Evolutionary conservation across 139 green algal species (phyloP), one percentile per base, ranked within the genome.

Genomic region (Coelastrella sp.): DNA sequence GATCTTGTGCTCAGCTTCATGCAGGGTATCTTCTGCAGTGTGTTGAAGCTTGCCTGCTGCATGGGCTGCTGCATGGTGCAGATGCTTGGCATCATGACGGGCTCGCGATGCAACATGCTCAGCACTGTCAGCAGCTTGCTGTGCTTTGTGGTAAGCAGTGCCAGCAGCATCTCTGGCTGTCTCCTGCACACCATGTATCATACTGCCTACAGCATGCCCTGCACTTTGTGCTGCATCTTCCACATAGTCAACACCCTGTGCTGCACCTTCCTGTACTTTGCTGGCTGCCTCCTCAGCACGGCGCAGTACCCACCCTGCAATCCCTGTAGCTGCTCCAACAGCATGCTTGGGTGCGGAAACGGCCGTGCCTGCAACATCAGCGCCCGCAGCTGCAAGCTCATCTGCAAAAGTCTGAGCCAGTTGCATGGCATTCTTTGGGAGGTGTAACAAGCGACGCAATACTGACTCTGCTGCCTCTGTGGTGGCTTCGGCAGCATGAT

Each of bases 251-350:
- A n/a, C 15, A 11, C 13, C 34, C 34, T 50, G 4, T 50, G 66
- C 66, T 74, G 66, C 66, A 74, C 11, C 66, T 11, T 57, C n/a
- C n/a, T n/a, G n/a, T n/a, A n/a, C 67, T 35, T 23, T 67, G 59
- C 59, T 67, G 59, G 64, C 64, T 50, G 64, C 64, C 30, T 74
- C 38, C 6, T 38, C 69, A 41, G n/a, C 69, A 40, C 40, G 23
- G n/a, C 43, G n/a, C 15, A 57, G 4, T 23, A 59, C 37, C 68
- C 68, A 60, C 21, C 25, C 41, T 60, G 68, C 68, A n/a, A 59
- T 13, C 9, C 71, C 41, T 37, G 17, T 13, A 11, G 68, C 68
- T 38, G 68, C 38, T 35, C n/a, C 38, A 15, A 30, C 43, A 32
- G 71, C 71, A 34, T 62, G 71, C n/a, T 38, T n/a, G 27, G 72